Base-by-base conservation (phyloP, 2,329 filamentous ascomycete species). In the Allantophomopsis lycopodina region DNA sequence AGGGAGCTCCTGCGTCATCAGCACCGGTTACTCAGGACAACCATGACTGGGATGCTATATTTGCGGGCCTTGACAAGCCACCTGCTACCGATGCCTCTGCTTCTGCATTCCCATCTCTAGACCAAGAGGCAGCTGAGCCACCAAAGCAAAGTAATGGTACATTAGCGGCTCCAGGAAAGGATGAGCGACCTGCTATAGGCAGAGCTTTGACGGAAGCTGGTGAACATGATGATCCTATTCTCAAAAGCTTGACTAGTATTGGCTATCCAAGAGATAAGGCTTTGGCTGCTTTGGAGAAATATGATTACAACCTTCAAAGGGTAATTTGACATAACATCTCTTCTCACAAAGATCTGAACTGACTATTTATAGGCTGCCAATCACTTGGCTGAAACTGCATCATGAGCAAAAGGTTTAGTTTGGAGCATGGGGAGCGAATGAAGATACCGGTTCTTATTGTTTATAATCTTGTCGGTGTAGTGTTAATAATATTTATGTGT, bases 31-130 rank as follows among this genome's bases (percentile, higher is more conserved):
- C 58, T 36, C 55, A 57, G 35, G 71, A 73, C 12, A 62, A 65
- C 28, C 83, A 93, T 50, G 89, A 96, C 57, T 96, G 91, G 91
- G 89, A 96, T 53, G 83, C 86, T 32, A 85, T 96, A 40, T 96
- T 96, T 61, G 82, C 84, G 2, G 79, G 80, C 18, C 65, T 94
- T 7, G 83, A 89, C 50, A 71, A 70, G 2, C 61, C 71, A 7
- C 50, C 56, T 39, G 47, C 58, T 42, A 41, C 51, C 38, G 23
- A 51, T 35, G 54, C 52, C 42, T 50, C 58, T 30, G 31, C 30
- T 10, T 14, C 14, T 17, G 14, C 36, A 10, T 38, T 23, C 11
- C 13, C 35, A 20, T 34, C 35, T 31, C 34, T 38, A 40, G 5
- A 32, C 13, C 20, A 41, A 44, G 33, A 34, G 20, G 28, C 41